These are phyloP conservation scores for Datisca glomerata DNA, from an alignment of 306 rosid species.

Conservation along the genomic window DNA sequence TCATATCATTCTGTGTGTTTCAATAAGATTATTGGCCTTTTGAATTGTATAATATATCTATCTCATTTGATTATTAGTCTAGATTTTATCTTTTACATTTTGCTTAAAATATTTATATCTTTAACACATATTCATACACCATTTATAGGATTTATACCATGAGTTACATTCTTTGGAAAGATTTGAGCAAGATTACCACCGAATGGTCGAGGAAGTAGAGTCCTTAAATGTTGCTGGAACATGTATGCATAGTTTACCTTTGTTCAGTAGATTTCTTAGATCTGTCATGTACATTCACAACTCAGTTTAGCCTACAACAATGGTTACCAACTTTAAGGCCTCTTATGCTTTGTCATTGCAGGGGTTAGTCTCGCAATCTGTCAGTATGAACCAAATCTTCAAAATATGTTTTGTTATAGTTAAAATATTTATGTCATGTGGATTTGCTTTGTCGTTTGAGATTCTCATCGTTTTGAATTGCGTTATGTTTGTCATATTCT, in stretches of 20 bases:
- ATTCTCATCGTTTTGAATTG: too few relatives aligned
- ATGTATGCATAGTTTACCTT: not conserved
- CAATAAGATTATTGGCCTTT: too few relatives aligned
- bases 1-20: too few relatives aligned
- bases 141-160: constrained; percentile 64
- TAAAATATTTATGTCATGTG: too few relatives aligned
- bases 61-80: not conserved
- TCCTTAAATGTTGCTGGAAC: constrained; percentile 19
- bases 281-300: not conserved
- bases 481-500: too few relatives aligned
- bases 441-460: too few relatives aligned
- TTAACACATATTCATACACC: not conserved
- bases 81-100: not conserved
- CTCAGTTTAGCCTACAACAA: not conserved
- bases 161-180: constrained; percentile 59
- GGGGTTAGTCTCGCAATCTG: constrained; percentile 68
- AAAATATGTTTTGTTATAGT: too few relatives aligned
- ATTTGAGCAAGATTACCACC: constrained; percentile 75
- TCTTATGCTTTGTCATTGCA: constrained; percentile 11
- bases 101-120: not conserved
- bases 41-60: too few relatives aligned
- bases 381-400: constrained; percentile 70
- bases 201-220: constrained; percentile 61
- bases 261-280: not conserved
- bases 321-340: not conserved